Conservation (phyloP, 305 asterid species). For the Fraxinus floribunda region DNA sequence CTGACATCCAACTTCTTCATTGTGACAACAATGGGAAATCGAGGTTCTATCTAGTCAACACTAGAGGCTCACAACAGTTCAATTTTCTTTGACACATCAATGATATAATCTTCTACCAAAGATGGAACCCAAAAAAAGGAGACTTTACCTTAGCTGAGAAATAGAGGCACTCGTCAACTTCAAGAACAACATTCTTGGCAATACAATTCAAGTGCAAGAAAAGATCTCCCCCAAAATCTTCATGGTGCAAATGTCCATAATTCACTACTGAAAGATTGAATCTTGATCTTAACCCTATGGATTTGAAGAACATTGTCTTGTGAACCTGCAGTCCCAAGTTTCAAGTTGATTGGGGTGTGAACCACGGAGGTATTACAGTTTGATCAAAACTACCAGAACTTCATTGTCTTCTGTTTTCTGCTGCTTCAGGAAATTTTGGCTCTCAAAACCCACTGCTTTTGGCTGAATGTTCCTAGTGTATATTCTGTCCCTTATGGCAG, state of each 20-base stretch:
- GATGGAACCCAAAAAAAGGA: background rate
- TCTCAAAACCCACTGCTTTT: background rate
- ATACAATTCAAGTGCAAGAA: background rate
- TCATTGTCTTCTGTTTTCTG: background rate
- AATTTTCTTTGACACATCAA: background rate
- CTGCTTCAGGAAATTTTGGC: background rate
- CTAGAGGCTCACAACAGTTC: background rate
- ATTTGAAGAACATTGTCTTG: background rate
- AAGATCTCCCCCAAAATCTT: background rate
- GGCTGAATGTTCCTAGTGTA: background rate
- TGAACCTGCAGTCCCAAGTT: background rate
- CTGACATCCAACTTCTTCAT: background rate
- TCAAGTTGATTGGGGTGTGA: background rate
- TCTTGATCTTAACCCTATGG: background rate
- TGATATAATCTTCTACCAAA: background rate
- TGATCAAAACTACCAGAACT: background rate
- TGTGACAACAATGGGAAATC: background rate
- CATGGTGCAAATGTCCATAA: background rate
- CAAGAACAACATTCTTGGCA: background rate
- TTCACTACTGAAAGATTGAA: background rate
- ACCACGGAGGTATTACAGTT: background rate
- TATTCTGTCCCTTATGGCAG: background rate
- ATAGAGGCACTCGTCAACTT: background rate
- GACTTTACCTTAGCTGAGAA: background rate
- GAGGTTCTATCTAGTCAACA: background rate